A percentile compares a stretch with the other conserved stretches of the same genome.
phyloP scores from a whole-genome alignment of 306 rosid genomes.

The Dryas octopetala region DNA sequence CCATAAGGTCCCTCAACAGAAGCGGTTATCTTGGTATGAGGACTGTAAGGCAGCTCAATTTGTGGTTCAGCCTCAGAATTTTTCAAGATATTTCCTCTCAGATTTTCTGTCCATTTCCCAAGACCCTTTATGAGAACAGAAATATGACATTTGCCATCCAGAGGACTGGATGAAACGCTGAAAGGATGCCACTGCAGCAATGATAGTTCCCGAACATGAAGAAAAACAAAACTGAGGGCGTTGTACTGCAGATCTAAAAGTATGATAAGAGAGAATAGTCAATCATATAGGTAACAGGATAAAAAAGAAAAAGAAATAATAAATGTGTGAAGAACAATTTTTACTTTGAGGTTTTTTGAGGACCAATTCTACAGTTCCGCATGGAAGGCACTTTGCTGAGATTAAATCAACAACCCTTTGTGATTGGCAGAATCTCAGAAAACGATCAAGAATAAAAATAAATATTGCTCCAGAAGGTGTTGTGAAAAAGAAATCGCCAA shows the following conservation, averaged over 20 bases:
- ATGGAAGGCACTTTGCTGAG: slow-evolving; percentile 58
- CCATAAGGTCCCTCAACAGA: slow-evolving; percentile 77
- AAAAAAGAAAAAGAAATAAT: slow-evolving; percentile 1
- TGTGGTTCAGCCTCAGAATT: slow-evolving; percentile 31
- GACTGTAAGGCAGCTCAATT: slow-evolving; percentile 14
- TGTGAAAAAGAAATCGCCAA: slow-evolving; percentile 56
- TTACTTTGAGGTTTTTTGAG: slow-evolving; percentile 63
- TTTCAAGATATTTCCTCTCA: slow-evolving; percentile 31
- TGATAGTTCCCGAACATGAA: slow-evolving; percentile 55
- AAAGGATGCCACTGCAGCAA: slow-evolving; percentile 77
- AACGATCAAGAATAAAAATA: slow-evolving; percentile 60
- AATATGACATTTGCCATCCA: slow-evolving; percentile 59
- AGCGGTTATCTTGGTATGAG: slow-evolving; percentile 32
- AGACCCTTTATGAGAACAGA: slow-evolving; percentile 60
- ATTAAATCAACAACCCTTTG: slow-evolving; percentile 48
- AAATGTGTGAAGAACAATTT: not conserved
- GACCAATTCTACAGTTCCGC: slow-evolving; percentile 59
- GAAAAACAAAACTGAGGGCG: slow-evolving; percentile 62
- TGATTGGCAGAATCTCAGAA: slow-evolving; percentile 66
- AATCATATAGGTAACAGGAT: slow-evolving; percentile 9
- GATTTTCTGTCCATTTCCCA: slow-evolving; percentile 55
- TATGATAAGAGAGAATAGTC: slow-evolving; percentile 20
- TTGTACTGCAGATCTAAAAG: slow-evolving; percentile 39
- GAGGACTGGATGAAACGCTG: slow-evolving; percentile 70
- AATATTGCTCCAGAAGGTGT: slow-evolving; percentile 63